These are phyloP conservation scores for Chlorociboria aeruginascens DNA, from an alignment of 495 filamentous ascomycete genomes.

Conservation along the genomic window DNA sequence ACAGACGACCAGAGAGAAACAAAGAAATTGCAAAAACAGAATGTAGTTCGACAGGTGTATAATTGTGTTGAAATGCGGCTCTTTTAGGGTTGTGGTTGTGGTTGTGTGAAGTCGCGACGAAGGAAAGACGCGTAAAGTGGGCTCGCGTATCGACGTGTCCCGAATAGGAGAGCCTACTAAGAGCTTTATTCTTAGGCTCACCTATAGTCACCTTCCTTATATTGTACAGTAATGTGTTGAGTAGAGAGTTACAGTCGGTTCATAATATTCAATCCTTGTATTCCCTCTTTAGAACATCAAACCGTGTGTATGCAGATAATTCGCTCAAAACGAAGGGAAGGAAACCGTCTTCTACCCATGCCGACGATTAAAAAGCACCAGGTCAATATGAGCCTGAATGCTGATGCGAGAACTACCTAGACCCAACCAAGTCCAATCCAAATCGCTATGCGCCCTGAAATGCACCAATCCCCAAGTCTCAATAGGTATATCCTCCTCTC, in stretches of 20 bases:
- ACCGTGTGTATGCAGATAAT: slow-evolving; percentile 4
- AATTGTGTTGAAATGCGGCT: background rate
- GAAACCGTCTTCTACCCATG: background rate
- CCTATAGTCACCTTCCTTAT: too few species aligned
- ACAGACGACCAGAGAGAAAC: background rate
- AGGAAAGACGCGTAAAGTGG: background rate
- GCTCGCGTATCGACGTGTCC: background rate
- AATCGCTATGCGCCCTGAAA: too few species aligned
- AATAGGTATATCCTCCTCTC: too few species aligned
- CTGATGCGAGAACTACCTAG: too few species aligned
- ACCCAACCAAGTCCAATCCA: too few species aligned
- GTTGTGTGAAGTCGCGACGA: background rate
- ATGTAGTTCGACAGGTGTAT: background rate
- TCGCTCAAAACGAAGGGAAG: slow-evolving; percentile 10
- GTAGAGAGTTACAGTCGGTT: background rate
- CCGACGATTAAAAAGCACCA: background rate
- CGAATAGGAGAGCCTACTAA: too few species aligned
- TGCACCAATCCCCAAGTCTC: too few species aligned
- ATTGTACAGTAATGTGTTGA: too few species aligned
- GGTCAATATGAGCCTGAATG: too few species aligned
- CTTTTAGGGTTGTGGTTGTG: background rate
- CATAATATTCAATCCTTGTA: slow-evolving; percentile 1
- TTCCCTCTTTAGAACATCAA: background rate
- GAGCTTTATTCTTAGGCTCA: too few species aligned
- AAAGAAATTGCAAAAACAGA: background rate